Evolutionary conservation across 345 rosid genomes (phyloP).

Genomic region (Tarenaya hassleriana): DNA sequence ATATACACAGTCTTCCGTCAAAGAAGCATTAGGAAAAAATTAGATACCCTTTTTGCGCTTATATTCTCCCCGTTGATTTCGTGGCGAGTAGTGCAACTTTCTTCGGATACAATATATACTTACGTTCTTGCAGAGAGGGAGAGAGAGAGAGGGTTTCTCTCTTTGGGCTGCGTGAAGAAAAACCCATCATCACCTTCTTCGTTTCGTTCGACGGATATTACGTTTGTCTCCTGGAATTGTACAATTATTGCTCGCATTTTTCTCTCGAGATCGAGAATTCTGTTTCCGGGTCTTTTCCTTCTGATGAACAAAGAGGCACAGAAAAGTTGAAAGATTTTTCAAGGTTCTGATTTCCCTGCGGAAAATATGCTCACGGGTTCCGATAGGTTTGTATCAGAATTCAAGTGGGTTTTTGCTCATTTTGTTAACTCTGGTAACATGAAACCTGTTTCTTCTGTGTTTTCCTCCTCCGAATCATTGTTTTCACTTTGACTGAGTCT

Average conservation of each 20-base stretch:
- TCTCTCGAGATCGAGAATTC: constrained; percentile 8
- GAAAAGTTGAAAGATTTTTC: constrained; percentile 6
- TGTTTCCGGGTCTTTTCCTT: not conserved
- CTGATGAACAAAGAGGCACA: not conserved
- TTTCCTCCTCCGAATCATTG: not conserved
- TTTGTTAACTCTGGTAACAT: constrained; percentile 19
- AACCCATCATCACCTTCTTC: constrained; percentile 16
- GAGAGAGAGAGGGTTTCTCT: constrained; percentile 15
- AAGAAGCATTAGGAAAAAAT: constrained; percentile 18
- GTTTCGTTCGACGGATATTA: not conserved
- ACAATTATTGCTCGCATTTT: constrained; percentile 20
- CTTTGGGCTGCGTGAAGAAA: constrained; percentile 20
- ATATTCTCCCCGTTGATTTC: constrained; percentile 45
- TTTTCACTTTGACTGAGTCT: constrained; percentile 11
- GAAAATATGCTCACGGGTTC: constrained; percentile 18
- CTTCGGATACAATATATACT: constrained; percentile 18
- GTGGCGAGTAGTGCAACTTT: constrained; percentile 26
- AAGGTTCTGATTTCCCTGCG: constrained; percentile 22
- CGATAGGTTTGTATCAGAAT: constrained; percentile 22
- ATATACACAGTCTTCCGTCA: no score
- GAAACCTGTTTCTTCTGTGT: constrained; percentile 17
- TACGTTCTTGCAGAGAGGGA: constrained; percentile 13
- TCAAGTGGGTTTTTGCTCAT: constrained; percentile 3
- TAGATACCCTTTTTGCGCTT: constrained; percentile 30
- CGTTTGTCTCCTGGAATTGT: constrained; percentile 20